Conservation (phyloP, 2,329 filamentous ascomycete species). For the Stemphylium lycopersici region DNA sequence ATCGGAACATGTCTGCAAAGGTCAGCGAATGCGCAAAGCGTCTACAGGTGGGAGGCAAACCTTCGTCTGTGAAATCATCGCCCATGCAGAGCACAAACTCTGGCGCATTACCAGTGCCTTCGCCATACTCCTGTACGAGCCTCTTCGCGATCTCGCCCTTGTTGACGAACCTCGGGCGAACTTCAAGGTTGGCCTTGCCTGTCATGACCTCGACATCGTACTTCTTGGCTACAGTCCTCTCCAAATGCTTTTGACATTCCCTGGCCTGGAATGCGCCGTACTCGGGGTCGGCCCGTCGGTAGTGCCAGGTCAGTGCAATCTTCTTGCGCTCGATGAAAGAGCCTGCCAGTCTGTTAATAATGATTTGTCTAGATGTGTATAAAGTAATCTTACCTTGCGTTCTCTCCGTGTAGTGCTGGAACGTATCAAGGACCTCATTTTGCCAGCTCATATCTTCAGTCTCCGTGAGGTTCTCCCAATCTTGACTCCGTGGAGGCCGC, state of each 20-base stretch:
- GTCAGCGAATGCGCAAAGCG: slow-evolving; percentile 9
- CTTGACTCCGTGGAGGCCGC: slow-evolving; percentile 73
- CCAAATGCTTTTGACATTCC: slow-evolving; percentile 81
- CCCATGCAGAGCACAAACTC: slow-evolving; percentile 91
- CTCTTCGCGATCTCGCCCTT: slow-evolving; percentile 94
- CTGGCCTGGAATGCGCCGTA: slow-evolving; percentile 79
- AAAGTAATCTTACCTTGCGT: slow-evolving; percentile 69
- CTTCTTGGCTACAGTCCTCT: slow-evolving; percentile 73
- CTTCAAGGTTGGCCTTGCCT: slow-evolving; percentile 95
- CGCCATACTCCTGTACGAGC: slow-evolving; percentile 75
- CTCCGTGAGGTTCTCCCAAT: slow-evolving; percentile 90
- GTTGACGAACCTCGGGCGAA: slow-evolving; percentile 96
- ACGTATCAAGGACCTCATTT: slow-evolving; percentile 78
- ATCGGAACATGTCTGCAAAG: slow-evolving; percentile 77
- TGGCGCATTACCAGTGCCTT: slow-evolving; percentile 62
- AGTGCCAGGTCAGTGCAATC: slow-evolving; percentile 96
- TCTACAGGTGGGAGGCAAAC: slow-evolving; percentile 54
- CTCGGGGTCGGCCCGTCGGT: slow-evolving; percentile 87
- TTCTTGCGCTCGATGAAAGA: slow-evolving; percentile 95
- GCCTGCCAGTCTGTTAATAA: slow-evolving; percentile 55
- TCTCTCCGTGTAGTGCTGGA: slow-evolving; percentile 85
- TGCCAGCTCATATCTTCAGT: slow-evolving; percentile 93
- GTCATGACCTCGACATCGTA: slow-evolving; percentile 97
- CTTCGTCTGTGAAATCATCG: slow-evolving; percentile 97
- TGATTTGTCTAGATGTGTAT: neutral